Evolutionary conservation across 139 green algal species (phyloP), one percentile per base, ranked within the genome.

Genomic region (Chlamydomonas schloesseri): DNA sequence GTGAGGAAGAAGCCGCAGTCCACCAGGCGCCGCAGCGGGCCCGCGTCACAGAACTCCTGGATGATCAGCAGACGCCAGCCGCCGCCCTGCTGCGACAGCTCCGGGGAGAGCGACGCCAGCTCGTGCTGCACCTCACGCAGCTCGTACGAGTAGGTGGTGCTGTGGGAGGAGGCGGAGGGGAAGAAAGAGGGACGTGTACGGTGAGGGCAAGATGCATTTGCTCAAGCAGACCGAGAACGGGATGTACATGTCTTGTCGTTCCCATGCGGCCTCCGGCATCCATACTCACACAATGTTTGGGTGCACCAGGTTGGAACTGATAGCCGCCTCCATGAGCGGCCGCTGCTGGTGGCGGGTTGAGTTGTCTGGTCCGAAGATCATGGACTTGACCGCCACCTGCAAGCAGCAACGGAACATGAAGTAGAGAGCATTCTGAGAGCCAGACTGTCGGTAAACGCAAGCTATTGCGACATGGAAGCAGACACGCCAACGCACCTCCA

Each of bases 21-120:
- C 33, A 69, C 46, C 18, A 85, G 23, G 3, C 67, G 31, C 0
- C 79, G 79, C 9, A 76, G 31, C 26, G 79, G 79, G 47, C 85
- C 85, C 8, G 73, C 85, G 68, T 89, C 80, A 57, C 85, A 89
- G 36, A 70, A 89, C 77, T 89, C 85, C 76, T 89, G 85, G 24
- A 89, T 89, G 62, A 89, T 81, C 37, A 81, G 79, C 68, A 89
- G 80, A 53, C 80, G 71, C 75, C 80, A 89, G 65, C 79, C 76
- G 50, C 85, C 85, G 3, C 79, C 75, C 77, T 86, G 75, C 73
- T 34, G 68, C 29, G 75, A 77, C 36, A 89, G 37, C 65, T 76
- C 79, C 21, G 64, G 79, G 0, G 67, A 77, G 9, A 85, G 55
- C 29, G 46, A 77, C 31, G 79, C 79, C 31, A 85, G 47, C 79